A percentile compares a stretch with the other conserved stretches of the same genome.
These are phyloP conservation scores for Quercus phellos DNA, from an alignment of 331 rosid genomes.

Conservation along the genomic window DNA sequence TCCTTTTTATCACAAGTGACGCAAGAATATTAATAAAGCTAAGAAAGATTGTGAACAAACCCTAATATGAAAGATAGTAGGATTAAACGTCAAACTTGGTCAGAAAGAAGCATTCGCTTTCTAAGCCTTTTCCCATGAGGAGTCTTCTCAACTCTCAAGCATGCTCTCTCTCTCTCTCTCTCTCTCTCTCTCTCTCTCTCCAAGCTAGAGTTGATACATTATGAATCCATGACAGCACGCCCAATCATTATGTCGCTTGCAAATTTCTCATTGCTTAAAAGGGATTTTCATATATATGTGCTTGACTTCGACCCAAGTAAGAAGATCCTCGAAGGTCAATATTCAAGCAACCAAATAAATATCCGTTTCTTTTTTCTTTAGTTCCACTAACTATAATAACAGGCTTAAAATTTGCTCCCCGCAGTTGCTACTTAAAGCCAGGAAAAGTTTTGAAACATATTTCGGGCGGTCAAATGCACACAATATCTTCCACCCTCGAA, in stretches of 20 bases:
- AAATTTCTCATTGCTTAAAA: constrained; percentile 46
- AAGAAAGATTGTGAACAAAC: background rate
- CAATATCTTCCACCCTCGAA: background rate
- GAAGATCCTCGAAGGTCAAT: constrained; percentile 10
- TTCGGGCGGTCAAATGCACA: constrained; percentile 1
- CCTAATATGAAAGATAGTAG: background rate
- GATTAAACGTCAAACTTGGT: constrained; percentile 15
- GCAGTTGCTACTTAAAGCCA: constrained; percentile 9
- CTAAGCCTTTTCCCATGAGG: background rate
- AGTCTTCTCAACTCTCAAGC: constrained; percentile 21
- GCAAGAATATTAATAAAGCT: constrained; percentile 4
- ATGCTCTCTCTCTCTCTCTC: constrained; percentile 25
- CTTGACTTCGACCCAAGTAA: constrained; percentile 50
- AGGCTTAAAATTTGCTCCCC: constrained; percentile 4
- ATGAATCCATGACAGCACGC: constrained; percentile 60
- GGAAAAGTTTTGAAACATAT: constrained; percentile 1
- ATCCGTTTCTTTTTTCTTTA: constrained; percentile 2
- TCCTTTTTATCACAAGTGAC: constrained; percentile 17
- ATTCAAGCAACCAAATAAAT: constrained; percentile 22
- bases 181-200: background rate
- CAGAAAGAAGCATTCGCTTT: constrained; percentile 17
- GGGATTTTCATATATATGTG: constrained; percentile 28
- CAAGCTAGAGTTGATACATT: constrained; percentile 19
- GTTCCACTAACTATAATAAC: constrained; percentile 14
- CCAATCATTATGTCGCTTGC: constrained; percentile 54